A percentile compares a stretch with the other conserved stretches of the same genome.
Conservation (phyloP, 2,329 filamentous ascomycete genomes). For the Scortechinia acanthostroma region DNA sequence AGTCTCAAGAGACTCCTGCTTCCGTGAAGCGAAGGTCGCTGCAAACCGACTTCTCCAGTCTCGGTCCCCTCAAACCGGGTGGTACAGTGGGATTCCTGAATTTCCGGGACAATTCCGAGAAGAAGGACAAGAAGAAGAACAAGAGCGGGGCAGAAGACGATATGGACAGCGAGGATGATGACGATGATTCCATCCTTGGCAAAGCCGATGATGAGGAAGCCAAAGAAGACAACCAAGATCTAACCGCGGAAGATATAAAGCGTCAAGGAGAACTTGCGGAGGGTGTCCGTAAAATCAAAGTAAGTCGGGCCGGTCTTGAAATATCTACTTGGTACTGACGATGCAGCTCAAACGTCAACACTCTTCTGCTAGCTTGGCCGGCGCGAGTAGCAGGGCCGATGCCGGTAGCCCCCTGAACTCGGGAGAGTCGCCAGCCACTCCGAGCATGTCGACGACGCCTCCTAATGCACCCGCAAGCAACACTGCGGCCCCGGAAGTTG, state of each 20-base stretch:
- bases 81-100: slow-evolving; percentile 84
- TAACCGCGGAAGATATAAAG: slow-evolving; percentile 66
- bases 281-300: slow-evolving; percentile 75
- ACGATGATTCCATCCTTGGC: slow-evolving; percentile 55
- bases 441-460: not conserved
- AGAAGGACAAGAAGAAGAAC: slow-evolving; percentile 52
- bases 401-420: slow-evolving; percentile 7
- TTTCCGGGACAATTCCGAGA: slow-evolving; percentile 60
- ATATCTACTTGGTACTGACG: not conserved
- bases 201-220: slow-evolving; percentile 62
- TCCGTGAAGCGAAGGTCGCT: slow-evolving; percentile 73
- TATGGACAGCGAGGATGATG: slow-evolving; percentile 57
- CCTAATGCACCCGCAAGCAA: not conserved
- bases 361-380: not conserved
- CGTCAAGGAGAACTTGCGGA: slow-evolving; percentile 72
- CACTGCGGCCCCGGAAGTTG: not conserved
- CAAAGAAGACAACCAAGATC: slow-evolving; percentile 47
- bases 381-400: not conserved
- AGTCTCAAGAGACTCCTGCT: slow-evolving; percentile 52
- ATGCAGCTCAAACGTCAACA: slow-evolving; percentile 1
- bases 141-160: slow-evolving; percentile 61
- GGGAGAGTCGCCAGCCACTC: not conserved
- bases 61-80: slow-evolving; percentile 77
- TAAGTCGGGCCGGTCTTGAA: slow-evolving; percentile 36
- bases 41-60: slow-evolving; percentile 76